phyloP scores from a whole-genome alignment of 2,329 filamentous ascomycete species.

The Beauveria scarabaeidicola region DNA sequence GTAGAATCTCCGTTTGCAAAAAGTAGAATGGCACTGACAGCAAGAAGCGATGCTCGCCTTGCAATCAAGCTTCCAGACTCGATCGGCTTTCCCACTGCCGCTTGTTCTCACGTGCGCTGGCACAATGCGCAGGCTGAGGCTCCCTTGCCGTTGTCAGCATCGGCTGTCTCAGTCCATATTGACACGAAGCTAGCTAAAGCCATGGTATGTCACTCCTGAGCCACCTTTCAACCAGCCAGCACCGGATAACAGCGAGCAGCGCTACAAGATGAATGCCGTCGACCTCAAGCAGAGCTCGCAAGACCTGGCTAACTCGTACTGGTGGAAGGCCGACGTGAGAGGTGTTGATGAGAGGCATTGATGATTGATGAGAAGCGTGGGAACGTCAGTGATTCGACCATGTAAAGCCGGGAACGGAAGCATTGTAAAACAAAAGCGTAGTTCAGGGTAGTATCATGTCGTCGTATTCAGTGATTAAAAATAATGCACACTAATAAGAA shows the following conservation, averaged over 20 bases:
- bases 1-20: background rate
- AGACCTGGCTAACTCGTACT: constrained; percentile 9
- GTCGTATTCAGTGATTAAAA: background rate
- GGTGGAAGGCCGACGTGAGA: background rate
- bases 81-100: constrained; percentile 8
- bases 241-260: background rate
- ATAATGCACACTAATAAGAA: background rate
- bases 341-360: too few relatives aligned
- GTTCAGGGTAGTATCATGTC: background rate
- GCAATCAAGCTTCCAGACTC: constrained; percentile 10
- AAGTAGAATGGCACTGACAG: background rate
- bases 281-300: constrained; percentile 12
- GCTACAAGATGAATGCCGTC: constrained; percentile 12
- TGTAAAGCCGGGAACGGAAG: background rate
- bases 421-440: too few relatives aligned
- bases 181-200: constrained; percentile 13
- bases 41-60: constrained; percentile 10
- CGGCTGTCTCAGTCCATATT: constrained; percentile 13
- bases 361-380: too few relatives aligned
- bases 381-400: too few relatives aligned
- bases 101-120: constrained; percentile 13
- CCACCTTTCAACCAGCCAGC: background rate
- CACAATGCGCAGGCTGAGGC: constrained; percentile 2
- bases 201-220: background rate
- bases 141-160: constrained; percentile 12